Conservation (phyloP, 225 moss, liverwort and hornwort genomes). For the Asterella californica region DNA sequence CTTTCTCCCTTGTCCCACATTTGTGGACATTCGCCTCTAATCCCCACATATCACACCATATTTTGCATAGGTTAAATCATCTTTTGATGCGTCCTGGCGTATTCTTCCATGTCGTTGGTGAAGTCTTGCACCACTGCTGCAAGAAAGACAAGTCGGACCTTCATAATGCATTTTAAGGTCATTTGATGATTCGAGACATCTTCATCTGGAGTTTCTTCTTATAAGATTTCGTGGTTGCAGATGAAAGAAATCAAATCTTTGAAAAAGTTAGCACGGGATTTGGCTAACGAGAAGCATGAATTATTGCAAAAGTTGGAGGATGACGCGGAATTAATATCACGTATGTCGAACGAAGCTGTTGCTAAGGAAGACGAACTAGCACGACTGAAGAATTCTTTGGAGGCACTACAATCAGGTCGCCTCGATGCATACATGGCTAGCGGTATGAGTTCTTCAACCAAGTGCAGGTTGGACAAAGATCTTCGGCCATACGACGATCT, state of each 20-base stretch:
- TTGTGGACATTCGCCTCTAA: no score
- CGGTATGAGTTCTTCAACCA: conserved; percentile 38
- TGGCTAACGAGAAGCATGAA: conserved; percentile 59
- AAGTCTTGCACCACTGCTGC: no score
- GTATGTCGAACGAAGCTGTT: conserved; percentile 58
- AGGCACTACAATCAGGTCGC: conserved; percentile 52
- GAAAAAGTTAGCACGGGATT: conserved; percentile 60
- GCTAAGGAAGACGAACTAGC: conserved; percentile 76
- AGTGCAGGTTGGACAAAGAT: conserved; percentile 36
- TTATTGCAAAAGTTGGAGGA: conserved; percentile 52
- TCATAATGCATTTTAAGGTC: neutral
- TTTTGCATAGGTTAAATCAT: no score
- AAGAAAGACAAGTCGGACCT: no score
- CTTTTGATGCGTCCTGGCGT: no score
- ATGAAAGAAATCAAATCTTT: conserved; percentile 79
- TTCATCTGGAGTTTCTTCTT: neutral
- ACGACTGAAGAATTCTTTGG: conserved; percentile 49
- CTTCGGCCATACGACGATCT: conserved; percentile 24
- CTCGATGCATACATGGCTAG: conserved; percentile 56
- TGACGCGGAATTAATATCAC: conserved; percentile 55
- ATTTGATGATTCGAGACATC: neutral
- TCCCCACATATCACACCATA: no score
- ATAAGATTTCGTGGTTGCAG: conserved; percentile 21
- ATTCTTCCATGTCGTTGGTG: no score
- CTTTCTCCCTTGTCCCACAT: no score